Evolutionary conservation across 768 basidiomycete genomes (phyloP).

Genomic region (Suillus weaverae): DNA sequence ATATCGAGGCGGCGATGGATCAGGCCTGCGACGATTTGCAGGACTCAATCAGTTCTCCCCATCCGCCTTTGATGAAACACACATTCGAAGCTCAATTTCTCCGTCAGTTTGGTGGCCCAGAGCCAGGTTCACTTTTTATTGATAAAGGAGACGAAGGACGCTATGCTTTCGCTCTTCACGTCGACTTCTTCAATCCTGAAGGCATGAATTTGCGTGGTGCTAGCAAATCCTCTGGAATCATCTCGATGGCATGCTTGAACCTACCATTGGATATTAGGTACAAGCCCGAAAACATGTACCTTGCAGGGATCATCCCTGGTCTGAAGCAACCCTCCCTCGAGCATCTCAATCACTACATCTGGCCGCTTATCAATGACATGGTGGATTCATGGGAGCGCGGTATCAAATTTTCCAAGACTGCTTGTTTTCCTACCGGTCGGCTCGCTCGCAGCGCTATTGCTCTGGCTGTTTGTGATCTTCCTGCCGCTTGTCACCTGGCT

Average conservation of each 20-base stretch:
- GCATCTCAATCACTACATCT: slow-evolving; percentile 17
- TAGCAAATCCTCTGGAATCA: not conserved
- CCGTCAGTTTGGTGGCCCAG: slow-evolving; percentile 10
- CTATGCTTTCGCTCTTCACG: slow-evolving; percentile 8
- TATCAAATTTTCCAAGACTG: slow-evolving; percentile 14
- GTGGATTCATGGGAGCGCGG: slow-evolving; percentile 16
- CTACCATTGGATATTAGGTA: not conserved
- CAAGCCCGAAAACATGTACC: not conserved
- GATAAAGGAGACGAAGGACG: slow-evolving; percentile 17
- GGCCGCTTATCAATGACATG: slow-evolving; percentile 15
- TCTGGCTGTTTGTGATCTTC: slow-evolving; percentile 33
- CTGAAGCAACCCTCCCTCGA: not conserved
- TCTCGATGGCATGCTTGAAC: not conserved
- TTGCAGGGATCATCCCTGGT: not conserved
- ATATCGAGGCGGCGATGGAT: slow-evolving; percentile 1
- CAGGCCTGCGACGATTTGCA: not conserved
- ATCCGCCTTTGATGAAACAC: slow-evolving; percentile 8
- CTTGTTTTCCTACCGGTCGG: slow-evolving; percentile 12
- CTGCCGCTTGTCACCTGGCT: slow-evolving; percentile 21
- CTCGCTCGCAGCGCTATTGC: slow-evolving; percentile 12
- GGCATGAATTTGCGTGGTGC: not conserved
- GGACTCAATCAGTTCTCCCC: not conserved
- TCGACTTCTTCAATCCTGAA: slow-evolving; percentile 11
- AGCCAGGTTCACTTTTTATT: slow-evolving; percentile 5
- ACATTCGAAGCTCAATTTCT: slow-evolving; percentile 16